phyloP scores from a whole-genome alignment of 345 rosid genomes.

The Orychophragmus violaceus region DNA sequence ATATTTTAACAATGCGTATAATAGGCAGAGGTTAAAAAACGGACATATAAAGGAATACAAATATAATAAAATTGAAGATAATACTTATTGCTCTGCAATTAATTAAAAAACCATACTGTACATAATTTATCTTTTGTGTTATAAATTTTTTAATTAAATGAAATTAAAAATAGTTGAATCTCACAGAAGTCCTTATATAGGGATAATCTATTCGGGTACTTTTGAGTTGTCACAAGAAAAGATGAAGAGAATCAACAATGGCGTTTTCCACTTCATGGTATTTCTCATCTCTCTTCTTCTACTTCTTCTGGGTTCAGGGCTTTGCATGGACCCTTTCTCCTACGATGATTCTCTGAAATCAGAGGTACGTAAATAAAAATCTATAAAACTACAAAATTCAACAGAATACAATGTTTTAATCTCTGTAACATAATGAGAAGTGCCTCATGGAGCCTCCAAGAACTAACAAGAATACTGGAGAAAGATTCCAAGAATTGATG shows the following conservation, averaged over 20 bases:
- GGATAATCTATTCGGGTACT: neutral
- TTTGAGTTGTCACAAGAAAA: neutral
- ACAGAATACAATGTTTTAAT: neutral
- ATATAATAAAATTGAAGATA: neutral
- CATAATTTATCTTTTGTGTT: neutral
- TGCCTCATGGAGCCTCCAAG: conserved; percentile 47
- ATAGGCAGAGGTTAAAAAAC: no score
- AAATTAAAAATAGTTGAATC: neutral
- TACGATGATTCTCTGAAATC: conserved; percentile 44
- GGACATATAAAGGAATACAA: neutral
- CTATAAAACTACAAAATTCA: neutral
- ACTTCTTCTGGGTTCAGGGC: conserved; percentile 21
- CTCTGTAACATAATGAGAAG: conserved; percentile 29
- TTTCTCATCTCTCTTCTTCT: neutral
- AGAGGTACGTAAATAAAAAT: conserved; percentile 31
- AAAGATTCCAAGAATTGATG: conserved; percentile 44
- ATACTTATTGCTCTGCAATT: neutral
- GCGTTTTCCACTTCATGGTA: neutral
- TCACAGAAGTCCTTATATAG: neutral
- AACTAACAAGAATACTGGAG: conserved; percentile 23
- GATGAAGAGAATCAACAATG: conserved; percentile 1
- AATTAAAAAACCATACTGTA: neutral
- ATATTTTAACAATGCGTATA: no score
- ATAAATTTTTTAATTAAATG: neutral
- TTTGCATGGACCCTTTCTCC: conserved; percentile 17